Evolutionary conservation across 108 stramenopile genomes (phyloP), one percentile per base, ranked within the genome.

Genomic region (Chaetoceros tenuissimus): DNA sequence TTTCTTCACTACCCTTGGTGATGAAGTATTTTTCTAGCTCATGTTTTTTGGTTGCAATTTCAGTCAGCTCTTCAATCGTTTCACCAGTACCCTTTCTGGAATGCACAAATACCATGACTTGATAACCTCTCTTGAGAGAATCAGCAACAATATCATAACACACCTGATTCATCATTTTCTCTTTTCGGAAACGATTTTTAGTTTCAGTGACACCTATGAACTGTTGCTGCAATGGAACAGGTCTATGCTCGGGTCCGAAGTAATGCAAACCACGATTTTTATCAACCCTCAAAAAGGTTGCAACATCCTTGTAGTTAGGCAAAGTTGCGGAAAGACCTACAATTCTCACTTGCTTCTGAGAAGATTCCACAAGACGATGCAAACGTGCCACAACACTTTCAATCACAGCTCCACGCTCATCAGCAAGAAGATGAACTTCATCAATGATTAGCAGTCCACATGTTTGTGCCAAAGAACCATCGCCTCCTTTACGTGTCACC

Each of bases 71-170:
- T 16, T 64, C 71, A 3, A 91, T 92, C 0, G 99, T 96, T 24
- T 84, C 78, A 25, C 87, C 81, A 1, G 99, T 99, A 17, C 96
- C 97, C 62, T 95, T 95, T 46, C 98, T 83, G 1, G 94, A 91
- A 71, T 99, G 99, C 45, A 99, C 97, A 76, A 99, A 99, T 18
- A 99, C 94, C 99, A 99, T 99, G 24, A 97, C 97, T 74, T 99
- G 99, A 61, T 99, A 87, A 0, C 94, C 97, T 25, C 81, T 73
- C 34, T 73, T 59, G n/a, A 98, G 57, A 2, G 97, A 84, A 57
- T 96, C 94, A 10, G 79, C 48, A 18, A 92, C 92, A 3, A 77
- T 69, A 28, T 96, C 91, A 64, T 92, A 99, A 26, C 92, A 92
- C 40, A 95, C 65, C 7, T 93, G 80, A 67, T 97, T 94, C 93